Evolutionary conservation across 768 basidiomycete species (phyloP), one percentile per base, ranked within the genome.

Genomic region (Pleurotus cornucopiae): DNA sequence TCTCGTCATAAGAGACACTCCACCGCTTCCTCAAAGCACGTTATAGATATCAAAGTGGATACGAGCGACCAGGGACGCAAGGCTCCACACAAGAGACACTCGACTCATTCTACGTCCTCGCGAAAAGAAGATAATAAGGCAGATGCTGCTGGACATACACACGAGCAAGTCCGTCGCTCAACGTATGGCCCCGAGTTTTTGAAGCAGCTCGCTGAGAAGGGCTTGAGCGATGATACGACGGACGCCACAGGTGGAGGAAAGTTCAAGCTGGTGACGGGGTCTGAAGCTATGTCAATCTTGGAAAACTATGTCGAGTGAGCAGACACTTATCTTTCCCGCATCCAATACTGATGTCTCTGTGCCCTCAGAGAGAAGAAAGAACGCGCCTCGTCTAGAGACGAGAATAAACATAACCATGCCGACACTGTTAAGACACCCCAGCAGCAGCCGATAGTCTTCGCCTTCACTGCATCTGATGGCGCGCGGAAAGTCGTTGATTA

Each of bases 161-260:
- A 73, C 54, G 69, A 69, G 52, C 64, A 71, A 47, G 70, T 73
- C 38, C 75, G 76, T 49, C 74, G 74, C 40, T 74, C 72, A 18
- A 67, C 69, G 54, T 80, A 78, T 58, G 60, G 72, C 7, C 75
- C 77, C 14, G 79, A 77, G 60, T 80, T 76, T 58, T 60, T 80
- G 61, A 71, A 74, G 56, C 71, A 73, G 48, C 66, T 76, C 51
- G 69, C 76, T 12, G 64, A 66, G 54, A 66, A 66, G 56, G 68
- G 67, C 25, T 61, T 66, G 14, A 61, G 63, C 14, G 64, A 66
- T 26, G 58, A 62, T 65, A 30, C 63, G 64, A 14, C 66, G 68
- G 20, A 70, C 18, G 51, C 51, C 37, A 25, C 51, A 40, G 49
- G 49, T 11, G 16, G 46, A 26, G 51, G 69, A 61, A 69, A 69